Evolutionary conservation across 2,329 filamentous ascomycete species (phyloP).

Genomic region (Colletotrichum spinosum): DNA sequence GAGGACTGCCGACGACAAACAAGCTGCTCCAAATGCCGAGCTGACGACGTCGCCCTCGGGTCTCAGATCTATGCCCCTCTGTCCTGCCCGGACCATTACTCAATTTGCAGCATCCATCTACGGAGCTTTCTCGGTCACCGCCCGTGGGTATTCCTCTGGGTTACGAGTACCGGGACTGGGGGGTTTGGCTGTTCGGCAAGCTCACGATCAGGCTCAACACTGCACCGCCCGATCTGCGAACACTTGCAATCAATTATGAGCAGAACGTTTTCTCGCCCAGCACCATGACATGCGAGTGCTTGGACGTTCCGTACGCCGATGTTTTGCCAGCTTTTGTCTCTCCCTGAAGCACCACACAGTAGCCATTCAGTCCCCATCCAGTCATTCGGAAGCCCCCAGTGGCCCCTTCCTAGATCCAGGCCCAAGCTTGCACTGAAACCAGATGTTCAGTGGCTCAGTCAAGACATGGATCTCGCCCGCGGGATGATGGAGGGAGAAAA

Average conservation of each 20-base stretch:
- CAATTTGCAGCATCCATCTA: not conserved
- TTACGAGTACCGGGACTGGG: not conserved
- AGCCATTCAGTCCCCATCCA: not conserved
- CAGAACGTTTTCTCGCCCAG: not conserved
- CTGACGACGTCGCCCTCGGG: slow-evolving; percentile 22
- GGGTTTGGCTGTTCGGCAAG: too few species aligned
- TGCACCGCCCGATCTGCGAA: too few species aligned
- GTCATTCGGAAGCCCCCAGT: slow-evolving; percentile 8
- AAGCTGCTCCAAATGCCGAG: slow-evolving; percentile 25
- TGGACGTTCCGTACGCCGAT: slow-evolving; percentile 12
- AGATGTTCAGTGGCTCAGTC: slow-evolving; percentile 24
- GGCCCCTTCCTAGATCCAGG: slow-evolving; percentile 25
- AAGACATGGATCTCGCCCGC: slow-evolving; percentile 8
- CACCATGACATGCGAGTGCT: not conserved
- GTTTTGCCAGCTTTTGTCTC: slow-evolving; percentile 4
- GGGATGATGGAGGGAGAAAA: not conserved
- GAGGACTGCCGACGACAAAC: slow-evolving; percentile 5
- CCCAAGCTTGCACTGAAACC: slow-evolving; percentile 36
- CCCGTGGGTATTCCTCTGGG: slow-evolving; percentile 4
- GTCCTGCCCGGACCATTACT: not conserved
- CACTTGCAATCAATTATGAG: not conserved
- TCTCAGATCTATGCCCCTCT: slow-evolving; percentile 2
- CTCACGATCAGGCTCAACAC: too few species aligned
- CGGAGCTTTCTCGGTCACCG: slow-evolving; percentile 10
- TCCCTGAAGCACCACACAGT: slow-evolving; percentile 13